Conservation (phyloP, 148 eudicot genomes). For the Selenicereus undatus region DNA sequence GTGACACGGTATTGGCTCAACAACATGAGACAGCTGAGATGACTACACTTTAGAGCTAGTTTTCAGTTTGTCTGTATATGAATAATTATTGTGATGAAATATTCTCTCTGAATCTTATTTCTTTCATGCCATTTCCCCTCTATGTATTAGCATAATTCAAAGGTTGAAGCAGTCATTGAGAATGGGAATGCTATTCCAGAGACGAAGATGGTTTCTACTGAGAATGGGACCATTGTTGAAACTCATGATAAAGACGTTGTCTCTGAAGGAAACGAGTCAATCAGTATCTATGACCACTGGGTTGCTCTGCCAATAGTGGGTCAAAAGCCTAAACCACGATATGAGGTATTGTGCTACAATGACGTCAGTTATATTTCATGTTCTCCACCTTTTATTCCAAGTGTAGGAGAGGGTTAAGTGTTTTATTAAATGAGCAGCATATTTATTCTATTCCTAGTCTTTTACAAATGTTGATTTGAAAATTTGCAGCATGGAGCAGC, state of each 20-base stretch:
- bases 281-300: conserved; percentile 93
- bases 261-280: conserved; percentile 64
- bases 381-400: not conserved
- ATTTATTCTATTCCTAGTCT: not conserved
- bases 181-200: conserved; percentile 60
- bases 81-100: not conserved
- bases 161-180: conserved; percentile 44
- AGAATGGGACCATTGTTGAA: conserved; percentile 56
- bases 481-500: conserved; percentile 94
- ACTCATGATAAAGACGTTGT: conserved; percentile 88
- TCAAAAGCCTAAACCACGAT: conserved; percentile 80
- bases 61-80: not conserved
- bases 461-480: conserved; percentile 13
- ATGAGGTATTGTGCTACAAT: conserved; percentile 60
- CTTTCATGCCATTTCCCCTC: not conserved
- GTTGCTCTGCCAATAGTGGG: conserved; percentile 69
- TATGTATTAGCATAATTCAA: conserved; percentile 45
- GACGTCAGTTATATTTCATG: not conserved
- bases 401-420: not conserved
- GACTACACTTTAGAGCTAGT: not conserved
- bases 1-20: not conserved
- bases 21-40: conserved; percentile 4
- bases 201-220: conserved; percentile 60
- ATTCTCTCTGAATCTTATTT: conserved; percentile 4
- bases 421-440: not conserved